A percentile compares a stretch with the other conserved stretches of the same genome.
Conservation (phyloP, 306 rosid genomes). For the Ormosia emarginata region DNA sequence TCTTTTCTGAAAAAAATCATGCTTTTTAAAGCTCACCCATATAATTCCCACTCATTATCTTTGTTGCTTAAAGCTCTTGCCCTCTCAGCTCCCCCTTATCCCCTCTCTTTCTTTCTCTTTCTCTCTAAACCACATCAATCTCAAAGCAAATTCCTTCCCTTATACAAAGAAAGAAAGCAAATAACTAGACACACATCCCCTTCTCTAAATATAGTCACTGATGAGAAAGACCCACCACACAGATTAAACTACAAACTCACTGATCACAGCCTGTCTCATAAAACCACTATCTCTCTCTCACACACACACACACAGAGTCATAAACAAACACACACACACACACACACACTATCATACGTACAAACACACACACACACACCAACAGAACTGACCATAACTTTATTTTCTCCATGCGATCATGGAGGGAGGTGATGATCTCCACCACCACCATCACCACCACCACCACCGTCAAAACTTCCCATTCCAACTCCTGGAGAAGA, state of each 20-base stretch:
- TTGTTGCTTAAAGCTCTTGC: conserved; percentile 67
- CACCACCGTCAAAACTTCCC: conserved; percentile 74
- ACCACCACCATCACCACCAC: conserved; percentile 50
- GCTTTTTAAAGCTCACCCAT: conserved; percentile 68
- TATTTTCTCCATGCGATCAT: conserved; percentile 55
- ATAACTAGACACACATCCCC: background rate
- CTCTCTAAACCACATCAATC: conserved; percentile 15
- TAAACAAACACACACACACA: background rate
- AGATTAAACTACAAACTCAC: conserved; percentile 15
- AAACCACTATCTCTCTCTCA: background rate
- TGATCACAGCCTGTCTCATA: conserved; percentile 17
- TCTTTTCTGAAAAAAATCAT: conserved; percentile 13
- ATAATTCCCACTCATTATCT: conserved; percentile 84
- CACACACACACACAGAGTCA: background rate
- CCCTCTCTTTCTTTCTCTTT: background rate
- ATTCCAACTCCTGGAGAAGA: conserved; percentile 73
- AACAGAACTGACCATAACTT: background rate
- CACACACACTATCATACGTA: background rate
- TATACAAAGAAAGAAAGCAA: background rate
- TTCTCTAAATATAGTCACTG: background rate
- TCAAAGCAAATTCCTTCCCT: conserved; percentile 21
- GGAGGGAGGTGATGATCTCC: conserved; percentile 68
- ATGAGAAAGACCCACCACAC: conserved; percentile 18
- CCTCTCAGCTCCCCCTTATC: conserved; percentile 22
- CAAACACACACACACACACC: background rate